Percentiles rank a stretch among this genome's conserved stretches.
Conservation (phyloP, 495 filamentous ascomycete genomes). For the Penicillium salamii region DNA sequence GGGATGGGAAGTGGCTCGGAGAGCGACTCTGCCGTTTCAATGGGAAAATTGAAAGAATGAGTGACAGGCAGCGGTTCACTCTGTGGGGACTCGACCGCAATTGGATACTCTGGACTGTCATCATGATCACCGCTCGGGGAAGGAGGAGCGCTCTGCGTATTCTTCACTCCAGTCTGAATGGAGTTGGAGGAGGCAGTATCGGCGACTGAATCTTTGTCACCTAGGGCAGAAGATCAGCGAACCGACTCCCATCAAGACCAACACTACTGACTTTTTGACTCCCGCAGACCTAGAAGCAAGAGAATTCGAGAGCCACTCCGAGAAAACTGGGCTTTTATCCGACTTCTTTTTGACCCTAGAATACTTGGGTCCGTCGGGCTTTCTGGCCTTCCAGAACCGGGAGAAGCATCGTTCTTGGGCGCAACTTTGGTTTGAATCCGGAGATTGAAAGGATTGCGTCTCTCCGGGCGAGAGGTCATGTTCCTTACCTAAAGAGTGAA, state of each 20-base stretch:
- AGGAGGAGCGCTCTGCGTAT: not conserved
- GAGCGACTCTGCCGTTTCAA: not conserved
- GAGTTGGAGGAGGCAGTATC: constrained; percentile 13
- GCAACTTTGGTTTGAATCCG: constrained; percentile 19
- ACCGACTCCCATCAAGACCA: not conserved
- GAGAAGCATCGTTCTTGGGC: constrained; percentile 12
- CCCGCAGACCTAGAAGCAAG: constrained; percentile 20
- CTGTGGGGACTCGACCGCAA: not conserved
- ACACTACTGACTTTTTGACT: constrained; percentile 15
- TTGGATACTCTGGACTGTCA: not conserved
- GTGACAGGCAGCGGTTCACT: constrained; percentile 5
- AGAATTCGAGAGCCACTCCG: constrained; percentile 26
- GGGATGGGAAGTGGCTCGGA: constrained; percentile 1
- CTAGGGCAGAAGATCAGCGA: constrained; percentile 3
- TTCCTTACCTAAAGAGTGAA: constrained; percentile 2
- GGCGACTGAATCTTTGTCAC: constrained; percentile 14
- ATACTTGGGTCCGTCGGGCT: constrained; percentile 18
- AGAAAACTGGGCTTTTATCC: constrained; percentile 16
- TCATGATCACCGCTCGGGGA: not conserved
- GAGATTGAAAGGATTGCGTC: constrained; percentile 23
- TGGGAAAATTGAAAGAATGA: not conserved
- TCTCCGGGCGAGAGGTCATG: constrained; percentile 21
- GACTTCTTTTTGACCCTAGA: constrained; percentile 2
- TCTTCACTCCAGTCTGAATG: not conserved
- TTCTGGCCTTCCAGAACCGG: constrained; percentile 28